Percentiles rank a stretch among this genome's conserved stretches.
phyloP scores from a whole-genome alignment of 805 yeast genomes.

The Lachancea dasiensis region DNA sequence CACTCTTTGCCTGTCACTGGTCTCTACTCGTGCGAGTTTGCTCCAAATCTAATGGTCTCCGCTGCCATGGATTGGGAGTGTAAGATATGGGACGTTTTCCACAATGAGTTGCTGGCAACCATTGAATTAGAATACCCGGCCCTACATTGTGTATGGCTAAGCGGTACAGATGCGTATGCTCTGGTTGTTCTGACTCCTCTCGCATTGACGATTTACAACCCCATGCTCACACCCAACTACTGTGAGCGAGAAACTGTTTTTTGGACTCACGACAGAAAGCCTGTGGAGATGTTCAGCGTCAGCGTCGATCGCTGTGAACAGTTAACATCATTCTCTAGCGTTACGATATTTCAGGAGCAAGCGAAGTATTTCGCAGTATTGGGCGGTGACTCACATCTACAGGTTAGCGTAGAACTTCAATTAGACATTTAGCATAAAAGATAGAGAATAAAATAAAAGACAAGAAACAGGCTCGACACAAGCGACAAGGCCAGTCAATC shows the following conservation, averaged over 20 bases:
- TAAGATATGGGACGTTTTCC: conserved; percentile 22
- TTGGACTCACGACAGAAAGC: conserved; percentile 5
- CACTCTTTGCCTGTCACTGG: conserved; percentile 22
- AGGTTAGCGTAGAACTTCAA: neutral
- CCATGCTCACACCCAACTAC: neutral
- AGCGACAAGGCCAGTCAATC: neutral
- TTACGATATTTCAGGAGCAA: conserved; percentile 10
- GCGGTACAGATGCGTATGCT: conserved; percentile 7
- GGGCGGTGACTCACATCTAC: conserved; percentile 6
- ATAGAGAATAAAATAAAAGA: too few relatives aligned
- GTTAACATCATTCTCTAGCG: conserved; percentile 11
- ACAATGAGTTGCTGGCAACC: conserved; percentile 11
- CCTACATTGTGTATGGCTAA: conserved; percentile 18
- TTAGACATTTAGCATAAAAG: neutral
- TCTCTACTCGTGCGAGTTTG: conserved; percentile 11
- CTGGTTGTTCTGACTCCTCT: conserved; percentile 15
- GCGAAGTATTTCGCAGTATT: conserved; percentile 7
- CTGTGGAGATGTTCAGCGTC: conserved; percentile 8
- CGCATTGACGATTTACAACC: conserved; percentile 10
- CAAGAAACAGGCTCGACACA: too few relatives aligned
- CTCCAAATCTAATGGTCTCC: conserved; percentile 18
- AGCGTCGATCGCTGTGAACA: conserved; percentile 7
- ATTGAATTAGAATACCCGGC: conserved; percentile 19
- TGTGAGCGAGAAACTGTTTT: conserved; percentile 7
- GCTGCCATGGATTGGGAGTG: conserved; percentile 25